These are phyloP conservation scores for Phytophthora sp. DNA, from an alignment of 352 stramenopile genomes.

Conservation along the genomic window DNA sequence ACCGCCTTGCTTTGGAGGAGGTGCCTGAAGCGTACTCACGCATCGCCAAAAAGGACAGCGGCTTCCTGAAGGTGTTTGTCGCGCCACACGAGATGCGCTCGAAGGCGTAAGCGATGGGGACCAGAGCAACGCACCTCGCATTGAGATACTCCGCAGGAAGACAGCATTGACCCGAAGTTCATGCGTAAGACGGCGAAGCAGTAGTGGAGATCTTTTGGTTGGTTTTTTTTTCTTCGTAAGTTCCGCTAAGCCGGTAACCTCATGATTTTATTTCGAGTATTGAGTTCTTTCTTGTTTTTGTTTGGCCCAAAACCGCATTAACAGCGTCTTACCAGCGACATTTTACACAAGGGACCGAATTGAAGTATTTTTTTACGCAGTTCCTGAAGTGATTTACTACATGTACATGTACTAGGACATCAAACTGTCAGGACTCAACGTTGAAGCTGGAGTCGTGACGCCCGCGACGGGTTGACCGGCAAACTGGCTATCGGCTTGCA, in stretches of 20 bases:
- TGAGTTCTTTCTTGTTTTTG: too few species aligned
- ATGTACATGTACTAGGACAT: too few species aligned
- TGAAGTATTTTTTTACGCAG: too few species aligned
- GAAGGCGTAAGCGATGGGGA: conserved; percentile 35
- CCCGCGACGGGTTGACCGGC: too few species aligned
- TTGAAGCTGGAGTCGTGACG: too few species aligned
- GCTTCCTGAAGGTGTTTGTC: conserved; percentile 68
- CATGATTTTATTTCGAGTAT: too few species aligned
- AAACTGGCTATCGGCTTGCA: too few species aligned
- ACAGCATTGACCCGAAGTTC: background rate
- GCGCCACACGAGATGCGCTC: conserved; percentile 47
- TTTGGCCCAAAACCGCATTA: too few species aligned
- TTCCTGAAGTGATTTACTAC: too few species aligned
- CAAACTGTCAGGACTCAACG: too few species aligned
- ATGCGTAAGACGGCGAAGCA: background rate
- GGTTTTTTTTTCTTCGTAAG: background rate
- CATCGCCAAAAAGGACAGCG: conserved; percentile 63
- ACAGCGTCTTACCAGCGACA: too few species aligned
- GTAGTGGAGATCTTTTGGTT: background rate
- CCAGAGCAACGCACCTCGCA: background rate
- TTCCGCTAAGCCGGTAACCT: background rate
- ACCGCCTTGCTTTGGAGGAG: conserved; percentile 62
- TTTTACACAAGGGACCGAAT: too few species aligned
- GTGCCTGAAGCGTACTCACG: conserved; percentile 56
- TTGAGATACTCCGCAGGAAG: background rate